A percentile compares a stretch with the other conserved stretches of the same genome.
Conservation (phyloP, 2,329 filamentous ascomycete species). For the Colletotrichum aenigma region DNA sequence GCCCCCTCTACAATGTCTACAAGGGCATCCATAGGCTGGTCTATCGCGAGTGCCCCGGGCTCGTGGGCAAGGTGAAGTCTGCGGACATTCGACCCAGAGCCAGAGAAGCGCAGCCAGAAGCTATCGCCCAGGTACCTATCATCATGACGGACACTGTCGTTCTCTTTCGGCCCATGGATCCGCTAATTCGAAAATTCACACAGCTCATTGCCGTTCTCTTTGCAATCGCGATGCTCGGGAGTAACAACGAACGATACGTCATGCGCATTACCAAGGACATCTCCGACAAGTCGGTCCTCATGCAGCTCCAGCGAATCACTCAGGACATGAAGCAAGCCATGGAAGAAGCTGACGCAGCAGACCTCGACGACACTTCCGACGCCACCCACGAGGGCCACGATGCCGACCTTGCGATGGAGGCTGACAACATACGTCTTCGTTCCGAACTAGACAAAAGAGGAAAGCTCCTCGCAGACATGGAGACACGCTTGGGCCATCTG, state of each 20-base stretch:
- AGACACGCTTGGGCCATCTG: conserved; percentile 63
- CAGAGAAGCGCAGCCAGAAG: conserved; percentile 58
- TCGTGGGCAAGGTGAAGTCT: conserved; percentile 55
- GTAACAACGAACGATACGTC: conserved; percentile 60
- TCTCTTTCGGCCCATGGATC: neutral
- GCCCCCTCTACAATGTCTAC: conserved; percentile 53
- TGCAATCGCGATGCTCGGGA: conserved; percentile 63
- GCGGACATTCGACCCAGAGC: conserved; percentile 63
- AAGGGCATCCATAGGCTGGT: conserved; percentile 61
- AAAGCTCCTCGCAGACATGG: conserved; percentile 63
- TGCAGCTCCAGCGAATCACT: conserved; percentile 50
- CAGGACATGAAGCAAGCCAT: conserved; percentile 43
- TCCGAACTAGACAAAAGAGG: conserved; percentile 57
- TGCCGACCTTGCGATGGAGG: conserved; percentile 61
- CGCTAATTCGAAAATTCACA: conserved; percentile 34
- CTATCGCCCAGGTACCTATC: conserved; percentile 54
- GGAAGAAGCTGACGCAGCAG: conserved; percentile 36
- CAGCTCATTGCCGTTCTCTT: conserved; percentile 68
- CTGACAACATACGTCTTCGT: conserved; percentile 55
- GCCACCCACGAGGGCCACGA: conserved; percentile 51
- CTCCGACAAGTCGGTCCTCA: conserved; percentile 43
- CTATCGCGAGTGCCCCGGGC: conserved; percentile 53
- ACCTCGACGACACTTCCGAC: conserved; percentile 37
- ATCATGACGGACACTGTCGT: neutral
- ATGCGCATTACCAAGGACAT: conserved; percentile 36